Percentiles rank a stretch among this genome's conserved stretches.
Evolutionary conservation across 169 alveolate genomes (phyloP).

Genomic region (Cryptosporidium andersoni): DNA sequence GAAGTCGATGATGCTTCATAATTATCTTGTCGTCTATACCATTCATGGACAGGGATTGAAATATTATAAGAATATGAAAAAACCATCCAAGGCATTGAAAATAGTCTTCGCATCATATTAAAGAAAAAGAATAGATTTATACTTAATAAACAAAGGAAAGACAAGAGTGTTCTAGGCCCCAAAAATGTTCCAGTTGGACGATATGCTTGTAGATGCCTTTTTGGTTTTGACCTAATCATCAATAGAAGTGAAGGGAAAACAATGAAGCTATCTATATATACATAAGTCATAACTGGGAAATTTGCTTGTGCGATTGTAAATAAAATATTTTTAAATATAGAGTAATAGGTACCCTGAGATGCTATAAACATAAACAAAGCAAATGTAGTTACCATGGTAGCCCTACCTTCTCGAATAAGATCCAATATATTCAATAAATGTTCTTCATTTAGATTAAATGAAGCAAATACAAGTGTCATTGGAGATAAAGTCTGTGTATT

Average conservation of each 20-base stretch:
- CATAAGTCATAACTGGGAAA: constrained; percentile 58
- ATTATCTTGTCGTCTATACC: constrained; percentile 65
- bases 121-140: constrained; percentile 24
- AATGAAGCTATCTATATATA: constrained; percentile 20
- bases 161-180: constrained; percentile 19
- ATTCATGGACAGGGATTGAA: constrained; percentile 45
- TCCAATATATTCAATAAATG: constrained; percentile 30
- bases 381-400: constrained; percentile 49
- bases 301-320: constrained; percentile 64
- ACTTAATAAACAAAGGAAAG: constrained; percentile 25
- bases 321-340: constrained; percentile 38
- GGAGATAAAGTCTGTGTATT: constrained; percentile 6
- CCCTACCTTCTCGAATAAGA: constrained; percentile 60
- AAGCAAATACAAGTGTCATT: constrained; percentile 55
- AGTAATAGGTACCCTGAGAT: constrained; percentile 43
- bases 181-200: constrained; percentile 47
- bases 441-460: constrained; percentile 51
- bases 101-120: constrained; percentile 18
- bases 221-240: constrained; percentile 50
- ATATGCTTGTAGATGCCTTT: not conserved
- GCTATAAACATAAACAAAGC: constrained; percentile 40
- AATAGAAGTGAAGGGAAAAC: constrained; percentile 53
- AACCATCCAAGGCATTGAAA: constrained; percentile 30
- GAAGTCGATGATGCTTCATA: constrained; percentile 58
- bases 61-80: constrained; percentile 22